Base-by-base conservation (phyloP, 257 asterid species). In the Lithospermum erythrorhizon region DNA sequence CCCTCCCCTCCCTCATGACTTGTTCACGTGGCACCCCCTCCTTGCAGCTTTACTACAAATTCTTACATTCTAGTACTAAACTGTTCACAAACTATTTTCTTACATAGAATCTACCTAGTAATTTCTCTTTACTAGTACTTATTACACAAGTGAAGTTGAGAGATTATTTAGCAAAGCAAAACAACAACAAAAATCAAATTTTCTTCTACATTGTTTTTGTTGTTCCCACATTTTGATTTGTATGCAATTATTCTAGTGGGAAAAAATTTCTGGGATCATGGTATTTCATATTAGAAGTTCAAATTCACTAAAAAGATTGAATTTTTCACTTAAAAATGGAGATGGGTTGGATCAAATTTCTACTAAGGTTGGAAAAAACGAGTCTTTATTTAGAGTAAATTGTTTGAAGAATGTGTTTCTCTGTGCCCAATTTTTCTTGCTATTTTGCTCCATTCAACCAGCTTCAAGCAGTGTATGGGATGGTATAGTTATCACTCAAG, bases 401-500 rank as follows among this genome's bases (percentile, higher is more conserved):
- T n/a, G n/a, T n/a, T n/a, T n/a, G n/a, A n/a, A n/a, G 57, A 55
- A 41, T 3, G 5, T 52, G 32, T 37, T 23, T 57, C 27, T 62
- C 53, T 55, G 20, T 32, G 29, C 60, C n/a, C 76, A 71, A 3
- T 22, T 74, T 29, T 51, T 72, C 59, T 55, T 81, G 45, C 16
- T 77, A 20, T 25, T 65, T 4, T 59, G 57, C 45, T 30, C 66
- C 2, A 37, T 59, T 70, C 75, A 25, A 9, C 73, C 79, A 21
- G 81, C 59, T 59, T 83, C 76, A 30, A 52, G 81, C 51, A 58
- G 37, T 19, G 75, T 66, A 27, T 89, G 99, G 99, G 99, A 93
- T 68, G 97, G 97, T 3, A 64, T 93, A 3, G 67, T 89, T 17
- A 94, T 93, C 11, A 93, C 97, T 2, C 73, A 83, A 65, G 82